phyloP scores from a whole-genome alignment of 176 grass and related monocot species.

The Areca catechu region DNA sequence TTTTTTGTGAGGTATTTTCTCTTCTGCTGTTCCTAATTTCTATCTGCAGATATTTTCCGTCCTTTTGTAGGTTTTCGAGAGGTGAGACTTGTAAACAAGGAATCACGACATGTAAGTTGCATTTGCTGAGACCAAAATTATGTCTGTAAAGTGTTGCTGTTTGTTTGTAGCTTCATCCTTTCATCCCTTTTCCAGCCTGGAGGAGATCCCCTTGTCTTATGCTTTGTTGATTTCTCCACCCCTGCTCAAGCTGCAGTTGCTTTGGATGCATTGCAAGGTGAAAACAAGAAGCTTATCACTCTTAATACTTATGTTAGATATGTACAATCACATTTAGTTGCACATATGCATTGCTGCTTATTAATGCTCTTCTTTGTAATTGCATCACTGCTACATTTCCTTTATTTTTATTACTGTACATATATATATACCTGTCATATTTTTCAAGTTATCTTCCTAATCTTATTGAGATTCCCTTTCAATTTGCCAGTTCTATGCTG shows the following conservation, averaged over 20 bases:
- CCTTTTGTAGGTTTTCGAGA: constrained; percentile 57
- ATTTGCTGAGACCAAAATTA: too few species aligned
- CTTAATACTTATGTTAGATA: neutral
- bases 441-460: too few species aligned
- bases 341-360: constrained; percentile 5
- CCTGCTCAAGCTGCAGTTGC: constrained; percentile 39
- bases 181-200: constrained; percentile 55
- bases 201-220: constrained; percentile 67
- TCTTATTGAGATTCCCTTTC: too few species aligned
- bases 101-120: constrained; percentile 76
- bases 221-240: constrained; percentile 57
- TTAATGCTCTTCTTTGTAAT: neutral
- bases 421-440: too few species aligned
- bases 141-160: too few species aligned
- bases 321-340: constrained; percentile 8
- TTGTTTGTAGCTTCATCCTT: neutral
- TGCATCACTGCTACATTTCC: neutral
- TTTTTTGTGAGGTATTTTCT: too few species aligned
- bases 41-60: constrained; percentile 59
- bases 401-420: neutral
- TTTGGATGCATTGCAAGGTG: constrained; percentile 55
- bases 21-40: constrained; percentile 23
- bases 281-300: constrained; percentile 14
- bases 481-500: too few species aligned
- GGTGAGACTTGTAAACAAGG: constrained; percentile 65